A percentile compares a stretch with the other conserved stretches of the same genome.
Conservation (phyloP, 257 asterid species). For the Coffea canephora region DNA sequence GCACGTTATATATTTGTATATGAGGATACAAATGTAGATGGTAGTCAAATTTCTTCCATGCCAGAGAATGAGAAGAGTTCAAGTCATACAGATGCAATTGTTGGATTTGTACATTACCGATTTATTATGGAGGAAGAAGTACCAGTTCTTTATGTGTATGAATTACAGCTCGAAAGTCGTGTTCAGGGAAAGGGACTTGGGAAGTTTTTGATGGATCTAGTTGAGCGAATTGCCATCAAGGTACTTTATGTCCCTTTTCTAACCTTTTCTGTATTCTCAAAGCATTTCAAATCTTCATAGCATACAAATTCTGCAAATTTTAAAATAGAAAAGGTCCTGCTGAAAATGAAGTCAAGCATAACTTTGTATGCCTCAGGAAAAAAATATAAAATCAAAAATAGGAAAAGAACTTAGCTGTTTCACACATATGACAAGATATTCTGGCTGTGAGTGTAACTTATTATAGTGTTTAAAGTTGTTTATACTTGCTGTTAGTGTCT, state of each 20-base stretch:
- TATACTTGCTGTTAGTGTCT: neutral
- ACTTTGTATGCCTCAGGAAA: neutral
- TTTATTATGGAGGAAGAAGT: constrained; percentile 80
- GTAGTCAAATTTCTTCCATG: constrained; percentile 20
- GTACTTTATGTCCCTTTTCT: constrained; percentile 27
- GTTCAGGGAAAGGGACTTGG: constrained; percentile 93
- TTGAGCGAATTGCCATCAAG: constrained; percentile 79
- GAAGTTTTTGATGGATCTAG: constrained; percentile 64
- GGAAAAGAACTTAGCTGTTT: no score
- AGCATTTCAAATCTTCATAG: neutral
- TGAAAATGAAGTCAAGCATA: neutral
- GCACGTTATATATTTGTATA: constrained; percentile 74
- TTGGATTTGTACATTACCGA: constrained; percentile 86
- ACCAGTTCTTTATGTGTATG: constrained; percentile 90
- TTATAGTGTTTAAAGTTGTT: neutral
- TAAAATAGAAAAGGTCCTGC: neutral
- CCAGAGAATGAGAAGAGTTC: constrained; percentile 23
- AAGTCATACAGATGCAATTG: constrained; percentile 38
- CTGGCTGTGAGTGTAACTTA: neutral
- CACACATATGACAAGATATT: neutral
- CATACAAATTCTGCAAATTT: neutral
- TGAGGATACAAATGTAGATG: constrained; percentile 43
- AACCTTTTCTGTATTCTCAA: neutral
- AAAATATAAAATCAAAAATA: no score
- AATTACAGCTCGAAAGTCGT: constrained; percentile 73